Evolutionary conservation across 1,284 basidiomycete species (phyloP).

Genomic region (Uromyces viciae-fabae): DNA sequence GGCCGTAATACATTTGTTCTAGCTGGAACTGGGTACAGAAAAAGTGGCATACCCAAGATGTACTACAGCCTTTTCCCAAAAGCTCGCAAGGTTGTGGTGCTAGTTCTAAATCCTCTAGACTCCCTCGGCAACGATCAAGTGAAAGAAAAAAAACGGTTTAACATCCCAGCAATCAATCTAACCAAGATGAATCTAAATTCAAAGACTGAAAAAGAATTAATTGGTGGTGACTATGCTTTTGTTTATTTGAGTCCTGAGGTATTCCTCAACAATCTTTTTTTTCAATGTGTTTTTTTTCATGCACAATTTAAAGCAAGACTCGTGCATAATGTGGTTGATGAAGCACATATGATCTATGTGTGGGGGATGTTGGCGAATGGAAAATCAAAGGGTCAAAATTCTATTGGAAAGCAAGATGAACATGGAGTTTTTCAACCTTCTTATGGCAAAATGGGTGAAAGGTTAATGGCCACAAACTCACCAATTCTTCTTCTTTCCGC

Average conservation of each 20-base stretch:
- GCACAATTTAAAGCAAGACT: neutral
- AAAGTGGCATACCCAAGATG: neutral
- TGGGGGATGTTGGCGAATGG: neutral
- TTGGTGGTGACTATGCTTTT: neutral
- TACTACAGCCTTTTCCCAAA: neutral
- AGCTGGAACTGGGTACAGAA: neutral
- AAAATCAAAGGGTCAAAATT: neutral
- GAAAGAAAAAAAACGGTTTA: neutral
- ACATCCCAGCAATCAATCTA: neutral
- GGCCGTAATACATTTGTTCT: neutral
- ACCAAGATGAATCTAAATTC: neutral
- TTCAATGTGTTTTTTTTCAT: neutral
- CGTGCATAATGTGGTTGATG: neutral
- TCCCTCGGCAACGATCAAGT: neutral
- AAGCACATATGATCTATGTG: no score
- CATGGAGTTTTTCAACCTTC: neutral
- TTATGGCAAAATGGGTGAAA: neutral
- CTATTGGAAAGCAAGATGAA: neutral
- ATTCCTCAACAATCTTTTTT: neutral
- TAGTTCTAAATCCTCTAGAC: neutral
- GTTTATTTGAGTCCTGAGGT: neutral
- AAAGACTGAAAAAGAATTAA: neutral
- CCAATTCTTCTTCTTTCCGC: neutral
- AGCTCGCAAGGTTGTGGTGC: neutral
- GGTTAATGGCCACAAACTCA: neutral